Base-by-base conservation (phyloP, 371 early-diverging fungal species). In the Blastocladiella emersonii region DNA sequence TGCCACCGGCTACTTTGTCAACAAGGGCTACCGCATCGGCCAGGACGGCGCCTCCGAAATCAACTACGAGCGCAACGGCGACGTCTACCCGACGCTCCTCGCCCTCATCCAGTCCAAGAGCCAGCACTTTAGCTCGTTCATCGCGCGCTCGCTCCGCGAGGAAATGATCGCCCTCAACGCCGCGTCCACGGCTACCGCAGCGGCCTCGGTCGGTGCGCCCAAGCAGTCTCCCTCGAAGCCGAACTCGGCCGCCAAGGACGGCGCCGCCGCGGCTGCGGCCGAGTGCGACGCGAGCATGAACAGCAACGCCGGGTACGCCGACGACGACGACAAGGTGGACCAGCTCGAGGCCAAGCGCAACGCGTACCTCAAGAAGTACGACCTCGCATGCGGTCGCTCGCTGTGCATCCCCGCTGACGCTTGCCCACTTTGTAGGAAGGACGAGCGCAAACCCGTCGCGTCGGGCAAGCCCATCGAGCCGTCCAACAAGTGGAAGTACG, bases 1-100 rank as follows among this genome's bases (percentile, higher is more conserved):
- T 48, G 72, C 71, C 56, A 65, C 56, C n/a, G 81, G 81, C 5
- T 80, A 74, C 62, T 80, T 78, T 56, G 67, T 78, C 32, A 80
- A 79, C 65, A 76, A 73, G 56, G 81, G 81, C 21, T 79, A 76
- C 63, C 13, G 63, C 10, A 62, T 74, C 0, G 75, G 79, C 63
- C 73, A 73, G 0, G 53, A 51, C 17, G 12, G 53, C 1, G 17
- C n/a, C 3, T 25, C 37, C 17, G 59, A 37, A 36, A 59, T 59
- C 59, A 59, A 59, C 43, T 59, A 59, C 8, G 59, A 59, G 17
- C 4, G 7, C 13, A 21, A n/a, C 15, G 13, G n/a, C 25, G 35
- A 34, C 12, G n/a, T 15, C 15, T 59, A 25, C 23, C 19, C 59
- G 25, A 35, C 59, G 36, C 59, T 59, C 0, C 10, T 59, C 59